phyloP scores from a whole-genome alignment of 2,329 filamentous ascomycete species.

The Aureobasidium sp. region DNA sequence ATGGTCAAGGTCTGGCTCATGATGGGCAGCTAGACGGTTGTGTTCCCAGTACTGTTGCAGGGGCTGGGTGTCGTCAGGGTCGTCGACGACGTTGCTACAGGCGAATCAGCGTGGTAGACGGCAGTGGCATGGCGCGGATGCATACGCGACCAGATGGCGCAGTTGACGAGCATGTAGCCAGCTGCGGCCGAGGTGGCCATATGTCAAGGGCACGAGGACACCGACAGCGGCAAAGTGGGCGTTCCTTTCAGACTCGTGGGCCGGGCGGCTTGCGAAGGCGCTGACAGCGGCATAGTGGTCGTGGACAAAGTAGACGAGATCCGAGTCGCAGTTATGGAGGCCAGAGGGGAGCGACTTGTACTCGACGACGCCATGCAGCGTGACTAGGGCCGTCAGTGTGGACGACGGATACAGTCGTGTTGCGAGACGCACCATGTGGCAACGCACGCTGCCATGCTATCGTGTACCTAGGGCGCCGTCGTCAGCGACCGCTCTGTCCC shows the following conservation, averaged over 20 bases:
- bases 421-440: conserved; percentile 47
- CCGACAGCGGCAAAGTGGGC: conserved; percentile 91
- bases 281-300: conserved; percentile 76
- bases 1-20: conserved; percentile 29
- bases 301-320: conserved; percentile 89
- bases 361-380: conserved; percentile 79
- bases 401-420: background rate
- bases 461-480: conserved; percentile 50
- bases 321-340: conserved; percentile 76
- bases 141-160: conserved; percentile 63
- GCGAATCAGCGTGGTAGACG: background rate
- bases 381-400: conserved; percentile 30
- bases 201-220: conserved; percentile 74
- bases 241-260: conserved; percentile 69
- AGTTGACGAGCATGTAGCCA: conserved; percentile 79
- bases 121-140: background rate
- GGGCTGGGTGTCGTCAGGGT: conserved; percentile 52
- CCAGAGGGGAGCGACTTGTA: conserved; percentile 95
- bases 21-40: conserved; percentile 31
- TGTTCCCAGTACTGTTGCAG: conserved; percentile 76
- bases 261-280: conserved; percentile 79
- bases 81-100: conserved; percentile 48
- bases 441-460: conserved; percentile 77
- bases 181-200: conserved; percentile 73
- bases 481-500: background rate